Base-by-base conservation (phyloP, 345 rosid species). In the Eucalyptus caleyi region DNA sequence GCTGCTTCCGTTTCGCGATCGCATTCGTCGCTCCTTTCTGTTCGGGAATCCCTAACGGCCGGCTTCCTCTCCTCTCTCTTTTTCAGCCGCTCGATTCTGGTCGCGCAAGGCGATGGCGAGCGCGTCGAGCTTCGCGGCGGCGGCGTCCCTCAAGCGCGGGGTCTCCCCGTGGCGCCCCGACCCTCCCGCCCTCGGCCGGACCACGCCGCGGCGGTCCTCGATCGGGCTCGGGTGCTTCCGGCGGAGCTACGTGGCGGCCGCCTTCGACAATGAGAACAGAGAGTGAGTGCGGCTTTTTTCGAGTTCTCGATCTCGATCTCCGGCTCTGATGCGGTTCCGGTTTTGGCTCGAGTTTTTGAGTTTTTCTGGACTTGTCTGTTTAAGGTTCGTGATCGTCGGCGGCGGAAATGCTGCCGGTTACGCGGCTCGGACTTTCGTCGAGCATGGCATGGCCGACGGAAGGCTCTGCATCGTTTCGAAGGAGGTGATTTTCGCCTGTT, bases 321-420 rank as follows among this genome's bases (percentile, higher is more conserved):
- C 16, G n/a, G 24, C 6, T 32, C 26, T 26, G 72, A 15, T 4
- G 60, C 27, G 72, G 50, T 65, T 40, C 47, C n/a, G 32, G 47
- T 8, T 87, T 65, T 87, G 50, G 86, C 34, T 86, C 8, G 60
- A 9, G 40, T 88, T 40, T 51, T 47, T 50, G 51, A 34, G 51
- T 11, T 18, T n/a, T 9, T 47, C 30, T 50, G 53, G 50, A 50
- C 87, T 90, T 90, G 80, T 87, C 59, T 90, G 44, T 83, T 49
- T 45, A 81, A 96, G 98, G 93, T 96, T 91, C 93, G 96, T 97
- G 92, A 96, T 96, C 49, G 94, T 97, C 89, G 99, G 99, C 42
- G 99, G 99, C 37, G 99, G 99, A 37, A 97, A 97, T 94, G 95
- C 99, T n/a, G 99, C 99, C 16, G 99, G 99, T 45, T 97, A 97